A percentile compares a stretch with the other conserved stretches of the same genome.
Evolutionary conservation across 2,329 filamentous ascomycete genomes (phyloP).

Genomic region (Diaporthe batatas): DNA sequence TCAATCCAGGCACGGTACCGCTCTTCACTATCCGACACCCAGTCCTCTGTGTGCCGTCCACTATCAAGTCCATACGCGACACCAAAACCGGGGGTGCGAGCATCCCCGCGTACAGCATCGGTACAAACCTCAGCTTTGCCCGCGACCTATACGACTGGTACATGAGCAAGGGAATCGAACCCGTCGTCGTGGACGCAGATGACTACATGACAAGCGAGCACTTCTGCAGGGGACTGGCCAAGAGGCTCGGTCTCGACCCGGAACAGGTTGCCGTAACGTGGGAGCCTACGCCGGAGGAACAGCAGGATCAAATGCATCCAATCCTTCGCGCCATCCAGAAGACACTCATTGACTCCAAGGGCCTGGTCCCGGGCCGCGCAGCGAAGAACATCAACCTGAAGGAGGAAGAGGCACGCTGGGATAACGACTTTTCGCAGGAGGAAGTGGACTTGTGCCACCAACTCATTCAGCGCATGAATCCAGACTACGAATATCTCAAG

Average conservation of each 20-base stretch:
- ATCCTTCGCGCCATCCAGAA: not conserved
- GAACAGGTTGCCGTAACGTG: not conserved
- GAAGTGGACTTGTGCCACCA: not conserved
- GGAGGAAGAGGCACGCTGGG: not conserved
- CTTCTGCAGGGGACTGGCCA: not conserved
- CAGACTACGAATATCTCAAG: not conserved
- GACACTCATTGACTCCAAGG: not conserved
- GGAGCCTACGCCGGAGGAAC: not conserved
- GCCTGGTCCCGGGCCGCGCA: not conserved
- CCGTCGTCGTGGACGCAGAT: constrained; percentile 5
- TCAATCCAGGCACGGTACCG: constrained; percentile 10
- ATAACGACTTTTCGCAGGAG: not conserved
- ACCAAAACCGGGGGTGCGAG: not conserved
- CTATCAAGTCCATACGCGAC: not conserved
- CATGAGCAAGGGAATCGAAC: not conserved
- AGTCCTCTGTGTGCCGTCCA: not conserved
- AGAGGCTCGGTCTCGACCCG: not conserved
- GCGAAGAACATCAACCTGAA: not conserved
- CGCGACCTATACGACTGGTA: constrained; percentile 16
- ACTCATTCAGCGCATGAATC: not conserved
- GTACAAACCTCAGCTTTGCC: not conserved
- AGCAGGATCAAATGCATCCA: constrained; percentile 10
- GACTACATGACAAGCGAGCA: constrained; percentile 19
- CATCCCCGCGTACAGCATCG: not conserved
- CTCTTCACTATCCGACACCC: constrained; percentile 9